Conservation (phyloP, 441 rosid genomes). For the Aleurites moluccanus region DNA sequence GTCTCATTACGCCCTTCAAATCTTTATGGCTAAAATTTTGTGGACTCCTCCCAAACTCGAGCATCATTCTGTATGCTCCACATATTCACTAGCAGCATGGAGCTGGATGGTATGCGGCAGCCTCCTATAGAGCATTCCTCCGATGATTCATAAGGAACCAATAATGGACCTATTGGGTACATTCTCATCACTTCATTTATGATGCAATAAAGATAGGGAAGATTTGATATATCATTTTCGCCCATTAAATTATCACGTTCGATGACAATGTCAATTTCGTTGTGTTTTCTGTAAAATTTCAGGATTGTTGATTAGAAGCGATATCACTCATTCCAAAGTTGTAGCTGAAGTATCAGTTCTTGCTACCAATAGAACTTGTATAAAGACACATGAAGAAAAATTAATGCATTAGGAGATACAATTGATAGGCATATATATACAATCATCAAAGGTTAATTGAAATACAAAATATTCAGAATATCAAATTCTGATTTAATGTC, state of each 20-base stretch:
- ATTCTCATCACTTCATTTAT: conserved; percentile 50
- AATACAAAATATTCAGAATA: too few relatives aligned
- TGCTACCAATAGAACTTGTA: conserved; percentile 41
- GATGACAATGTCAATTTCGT: conserved; percentile 38
- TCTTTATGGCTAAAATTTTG: conserved; percentile 52
- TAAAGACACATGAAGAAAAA: too few relatives aligned
- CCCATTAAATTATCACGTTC: conserved; percentile 36
- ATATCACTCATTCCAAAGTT: conserved; percentile 54
- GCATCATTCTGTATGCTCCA: conserved; percentile 64
- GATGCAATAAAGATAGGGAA: conserved; percentile 45
- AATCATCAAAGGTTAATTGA: too few relatives aligned
- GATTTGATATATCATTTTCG: conserved; percentile 43
- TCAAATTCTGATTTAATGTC: too few relatives aligned
- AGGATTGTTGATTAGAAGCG: conserved; percentile 55
- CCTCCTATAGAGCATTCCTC: conserved; percentile 46
- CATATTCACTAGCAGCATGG: conserved; percentile 44
- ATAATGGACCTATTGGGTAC: conserved; percentile 44
- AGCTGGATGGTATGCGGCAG: conserved; percentile 39
- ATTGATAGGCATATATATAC: too few relatives aligned
- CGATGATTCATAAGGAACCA: conserved; percentile 50
- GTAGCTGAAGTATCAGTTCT: conserved; percentile 43
- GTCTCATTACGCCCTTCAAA: conserved; percentile 36
- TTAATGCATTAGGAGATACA: background rate
- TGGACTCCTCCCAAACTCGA: conserved; percentile 41
- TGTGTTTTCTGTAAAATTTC: conserved; percentile 38